Evolutionary conservation across 805 yeast genomes (phyloP), one percentile per base, ranked within the genome.

Genomic region (Cyberlindnera maritima): DNA sequence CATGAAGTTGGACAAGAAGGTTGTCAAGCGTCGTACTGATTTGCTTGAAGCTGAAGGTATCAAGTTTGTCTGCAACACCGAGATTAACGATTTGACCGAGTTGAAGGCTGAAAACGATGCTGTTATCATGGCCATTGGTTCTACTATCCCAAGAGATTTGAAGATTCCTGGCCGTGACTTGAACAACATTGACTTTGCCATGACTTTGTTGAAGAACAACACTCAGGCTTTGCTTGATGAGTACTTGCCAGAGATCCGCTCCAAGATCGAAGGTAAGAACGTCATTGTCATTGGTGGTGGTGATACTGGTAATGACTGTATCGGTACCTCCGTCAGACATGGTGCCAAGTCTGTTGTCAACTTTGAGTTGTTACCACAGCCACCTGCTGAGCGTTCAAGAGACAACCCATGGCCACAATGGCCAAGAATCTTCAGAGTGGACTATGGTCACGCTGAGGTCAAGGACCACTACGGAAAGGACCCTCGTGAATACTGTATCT

Each of bases 321-420:
- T 92, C 62, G 98, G 98, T 70, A 92, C 99, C 37, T 80, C 97
- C 19, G 91, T 94, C 33, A 85, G 98, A 73, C 98, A 94, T 66
- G 97, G 97, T 36, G 98, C 98, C 53, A 83, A 87, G 66, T 86
- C 96, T 10, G 97, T 94, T 48, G 78, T 83, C 55, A 92, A 92
- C 78, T 94, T 92, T 67, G 99, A 92, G 74, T 77, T 92, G 65
- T 75, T 92, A 59, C 99, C 99, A 49, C 82, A 85, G 59, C 99
- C 99, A 54, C 88, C 97, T 32, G 76, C 76, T 26, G 77, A 80
- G 49, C 81, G 97, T 67, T 85, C 91, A 39, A 87, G 82, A 70
- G 97, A 94, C 70, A 92, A 92, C 71, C 98, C 99, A 69, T 92
- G 99, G 99, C 99, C 99, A 37, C 99, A 92, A 73, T 92, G 98